Conservation (phyloP, 2,329 filamentous ascomycete genomes). For the Xylaria multiplex region DNA sequence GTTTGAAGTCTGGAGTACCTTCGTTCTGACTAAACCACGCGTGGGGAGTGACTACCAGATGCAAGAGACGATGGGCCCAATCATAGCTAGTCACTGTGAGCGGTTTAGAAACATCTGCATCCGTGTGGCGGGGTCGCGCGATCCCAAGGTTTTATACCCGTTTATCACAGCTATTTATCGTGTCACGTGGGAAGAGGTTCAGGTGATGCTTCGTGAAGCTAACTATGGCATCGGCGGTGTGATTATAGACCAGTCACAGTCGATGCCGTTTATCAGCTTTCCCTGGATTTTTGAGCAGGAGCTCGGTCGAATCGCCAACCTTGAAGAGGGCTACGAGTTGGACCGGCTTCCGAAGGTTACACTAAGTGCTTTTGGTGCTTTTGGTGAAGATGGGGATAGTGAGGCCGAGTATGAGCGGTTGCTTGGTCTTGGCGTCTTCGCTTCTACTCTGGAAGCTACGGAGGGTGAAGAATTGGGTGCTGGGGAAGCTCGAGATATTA, state of each 20-base stretch:
- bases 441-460: constrained; percentile 44
- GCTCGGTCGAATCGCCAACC: constrained; percentile 73
- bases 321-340: constrained; percentile 50
- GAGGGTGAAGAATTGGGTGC: constrained; percentile 56
- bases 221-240: constrained; percentile 45
- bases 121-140: constrained; percentile 68
- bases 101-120: constrained; percentile 75
- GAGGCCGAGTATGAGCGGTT: constrained; percentile 41
- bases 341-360: constrained; percentile 38
- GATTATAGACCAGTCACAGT: constrained; percentile 51
- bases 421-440: constrained; percentile 35
- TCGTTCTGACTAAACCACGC: constrained; percentile 78
- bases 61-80: constrained; percentile 80
- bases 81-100: constrained; percentile 73
- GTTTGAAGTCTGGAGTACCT: constrained; percentile 91
- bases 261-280: constrained; percentile 87
- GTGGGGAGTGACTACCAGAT: constrained; percentile 84
- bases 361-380: constrained; percentile 1
- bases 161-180: constrained; percentile 91
- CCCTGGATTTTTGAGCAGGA: constrained; percentile 88
- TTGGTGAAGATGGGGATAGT: constrained; percentile 25
- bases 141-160: constrained; percentile 69
- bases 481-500: not conserved
- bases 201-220: constrained; percentile 63
- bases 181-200: constrained; percentile 78